Evolutionary conservation across 2,329 filamentous ascomycete species (phyloP).

Genomic region (Trichoderma gracile): DNA sequence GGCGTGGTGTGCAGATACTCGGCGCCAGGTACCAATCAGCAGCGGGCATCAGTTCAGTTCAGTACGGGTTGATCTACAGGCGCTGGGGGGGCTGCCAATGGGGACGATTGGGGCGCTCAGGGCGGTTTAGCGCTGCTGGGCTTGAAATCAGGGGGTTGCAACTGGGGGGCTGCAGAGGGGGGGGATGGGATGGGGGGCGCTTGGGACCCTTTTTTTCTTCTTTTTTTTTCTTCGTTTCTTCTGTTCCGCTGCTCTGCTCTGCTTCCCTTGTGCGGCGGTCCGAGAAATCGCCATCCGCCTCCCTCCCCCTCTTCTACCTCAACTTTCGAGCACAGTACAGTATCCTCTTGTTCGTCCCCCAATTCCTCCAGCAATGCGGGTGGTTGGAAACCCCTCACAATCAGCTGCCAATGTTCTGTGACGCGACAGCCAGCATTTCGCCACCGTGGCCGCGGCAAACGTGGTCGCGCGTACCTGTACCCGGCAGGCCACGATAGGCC

Average conservation of each 20-base stretch:
- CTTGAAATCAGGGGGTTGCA: constrained; percentile 20
- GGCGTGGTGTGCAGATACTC: constrained; percentile 13
- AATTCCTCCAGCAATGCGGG: neutral
- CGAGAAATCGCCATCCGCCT: neutral
- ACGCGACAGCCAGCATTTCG: neutral
- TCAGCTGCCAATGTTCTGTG: neutral
- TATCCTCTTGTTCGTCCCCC: no score
- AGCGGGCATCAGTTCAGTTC: constrained; percentile 2
- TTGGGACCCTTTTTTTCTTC: constrained; percentile 15
- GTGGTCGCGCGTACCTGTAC: neutral
- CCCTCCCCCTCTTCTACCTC: neutral
- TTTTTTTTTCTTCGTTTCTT: neutral
- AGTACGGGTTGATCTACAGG: constrained; percentile 25
- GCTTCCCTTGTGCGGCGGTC: neutral
- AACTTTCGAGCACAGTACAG: no score
- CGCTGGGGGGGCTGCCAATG: constrained; percentile 19
- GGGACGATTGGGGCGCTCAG: constrained; percentile 11
- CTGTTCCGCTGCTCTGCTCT: neutral
- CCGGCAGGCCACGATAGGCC: neutral
- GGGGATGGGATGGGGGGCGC: neutral
- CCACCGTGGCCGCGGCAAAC: constrained; percentile 14
- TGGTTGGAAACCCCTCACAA: neutral
- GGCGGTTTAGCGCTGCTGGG: constrained; percentile 22
- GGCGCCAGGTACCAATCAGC: constrained; percentile 5
- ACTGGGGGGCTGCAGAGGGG: constrained; percentile 19